phyloP scores from a whole-genome alignment of 2,329 filamentous ascomycete species.

The Ophiostoma ips region DNA sequence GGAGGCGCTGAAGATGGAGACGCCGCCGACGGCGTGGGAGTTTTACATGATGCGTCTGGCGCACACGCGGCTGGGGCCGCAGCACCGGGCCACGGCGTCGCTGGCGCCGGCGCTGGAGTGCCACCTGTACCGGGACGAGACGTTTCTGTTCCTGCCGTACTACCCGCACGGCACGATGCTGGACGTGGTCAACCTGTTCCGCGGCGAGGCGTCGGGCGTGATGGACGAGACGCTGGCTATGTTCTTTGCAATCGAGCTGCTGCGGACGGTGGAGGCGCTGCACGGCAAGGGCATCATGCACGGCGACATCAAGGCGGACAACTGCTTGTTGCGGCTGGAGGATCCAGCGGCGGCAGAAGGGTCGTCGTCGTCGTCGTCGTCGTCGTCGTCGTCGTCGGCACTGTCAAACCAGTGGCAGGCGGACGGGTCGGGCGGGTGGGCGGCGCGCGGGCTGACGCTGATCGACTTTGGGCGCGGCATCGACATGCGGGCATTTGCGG shows the following conservation, averaged over 20 bases:
- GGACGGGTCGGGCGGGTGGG: constrained; percentile 67
- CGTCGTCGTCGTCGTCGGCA: constrained; percentile 10
- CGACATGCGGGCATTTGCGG: constrained; percentile 74
- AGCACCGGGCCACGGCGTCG: constrained; percentile 58
- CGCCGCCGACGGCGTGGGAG: constrained; percentile 80
- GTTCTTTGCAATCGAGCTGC: constrained; percentile 87
- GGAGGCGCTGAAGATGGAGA: constrained; percentile 91
- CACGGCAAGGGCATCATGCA: constrained; percentile 72
- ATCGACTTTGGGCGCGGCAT: constrained; percentile 94
- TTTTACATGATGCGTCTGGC: constrained; percentile 88
- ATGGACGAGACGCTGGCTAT: constrained; percentile 88
- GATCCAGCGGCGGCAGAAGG: too few relatives aligned
- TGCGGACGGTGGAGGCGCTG: constrained; percentile 78
- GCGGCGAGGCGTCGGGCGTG: constrained; percentile 53
- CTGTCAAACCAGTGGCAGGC: constrained; percentile 55
- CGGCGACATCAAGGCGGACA: constrained; percentile 90
- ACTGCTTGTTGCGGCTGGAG: constrained; percentile 79
- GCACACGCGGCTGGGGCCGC: constrained; percentile 59
- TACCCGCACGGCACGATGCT: constrained; percentile 82
- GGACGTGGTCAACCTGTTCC: constrained; percentile 83
- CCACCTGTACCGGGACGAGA: constrained; percentile 82
- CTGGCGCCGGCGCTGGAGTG: constrained; percentile 77
- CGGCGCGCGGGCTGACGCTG: constrained; percentile 61
- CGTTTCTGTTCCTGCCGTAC: constrained; percentile 77
- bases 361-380: constrained; percentile 16